A percentile compares a stretch with the other conserved stretches of the same genome.
These are phyloP conservation scores for Brachypodium distachyon DNA, from an alignment of 202 grass and related monocot species.

Conservation along the genomic window DNA sequence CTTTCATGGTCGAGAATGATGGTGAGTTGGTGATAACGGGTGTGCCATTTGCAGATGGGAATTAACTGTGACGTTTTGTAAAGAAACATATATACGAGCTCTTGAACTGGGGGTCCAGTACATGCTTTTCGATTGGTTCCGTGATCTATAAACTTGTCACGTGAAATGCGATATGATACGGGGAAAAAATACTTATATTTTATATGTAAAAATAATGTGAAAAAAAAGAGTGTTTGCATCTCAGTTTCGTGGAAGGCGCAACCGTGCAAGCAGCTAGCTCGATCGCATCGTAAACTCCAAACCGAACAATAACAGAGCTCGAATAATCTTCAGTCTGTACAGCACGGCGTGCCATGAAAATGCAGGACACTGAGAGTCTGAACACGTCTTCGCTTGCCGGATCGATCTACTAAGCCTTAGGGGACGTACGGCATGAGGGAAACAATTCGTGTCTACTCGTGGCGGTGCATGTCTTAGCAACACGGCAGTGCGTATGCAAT, in stretches of 20 bases:
- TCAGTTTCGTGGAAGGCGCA: conserved; percentile 28
- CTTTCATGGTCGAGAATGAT: neutral
- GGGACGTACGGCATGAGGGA: conserved; percentile 6
- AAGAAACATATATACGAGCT: neutral
- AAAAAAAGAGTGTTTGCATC: neutral
- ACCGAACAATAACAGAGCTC: neutral
- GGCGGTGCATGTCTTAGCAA: conserved; percentile 1
- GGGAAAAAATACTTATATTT: neutral
- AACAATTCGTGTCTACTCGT: conserved; percentile 5
- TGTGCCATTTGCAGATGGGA: neutral
- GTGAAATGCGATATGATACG: neutral
- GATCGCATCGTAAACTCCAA: neutral
- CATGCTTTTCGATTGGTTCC: no score
- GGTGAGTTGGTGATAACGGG: neutral
- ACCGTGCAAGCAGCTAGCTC: neutral
- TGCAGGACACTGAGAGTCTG: neutral
- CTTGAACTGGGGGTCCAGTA: no score
- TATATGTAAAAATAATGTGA: neutral
- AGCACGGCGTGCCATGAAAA: conserved; percentile 10
- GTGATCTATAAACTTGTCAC: neutral
- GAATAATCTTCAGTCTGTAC: conserved; percentile 19
- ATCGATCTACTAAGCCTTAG: no score
- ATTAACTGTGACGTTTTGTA: neutral
- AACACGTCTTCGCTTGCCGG: no score
- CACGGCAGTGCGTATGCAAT: neutral